Evolutionary conservation across 352 stramenopile genomes (phyloP).

Genomic region (Phytophthora chlamydospora): DNA sequence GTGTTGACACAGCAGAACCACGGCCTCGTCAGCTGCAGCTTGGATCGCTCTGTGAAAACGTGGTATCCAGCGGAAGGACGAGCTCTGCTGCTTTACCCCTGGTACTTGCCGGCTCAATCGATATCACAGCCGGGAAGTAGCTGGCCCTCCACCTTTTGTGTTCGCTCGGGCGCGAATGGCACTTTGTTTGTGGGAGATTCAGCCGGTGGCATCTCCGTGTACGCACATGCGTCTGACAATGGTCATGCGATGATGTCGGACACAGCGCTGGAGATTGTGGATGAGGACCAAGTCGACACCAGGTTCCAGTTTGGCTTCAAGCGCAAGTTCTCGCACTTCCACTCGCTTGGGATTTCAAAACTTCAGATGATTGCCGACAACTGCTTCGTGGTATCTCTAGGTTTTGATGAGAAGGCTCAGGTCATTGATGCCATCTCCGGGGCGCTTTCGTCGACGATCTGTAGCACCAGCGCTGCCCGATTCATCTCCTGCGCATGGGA

Average conservation of each 20-base stretch:
- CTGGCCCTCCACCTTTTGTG: constrained; percentile 65
- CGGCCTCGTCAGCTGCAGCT: constrained; percentile 70
- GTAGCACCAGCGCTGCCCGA: constrained; percentile 46
- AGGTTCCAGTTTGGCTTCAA: constrained; percentile 65
- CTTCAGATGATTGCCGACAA: constrained; percentile 66
- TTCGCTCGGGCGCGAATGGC: constrained; percentile 49
- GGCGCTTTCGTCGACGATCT: constrained; percentile 58
- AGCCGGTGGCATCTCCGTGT: constrained; percentile 64
- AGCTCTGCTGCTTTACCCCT: constrained; percentile 70
- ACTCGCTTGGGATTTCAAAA: constrained; percentile 62
- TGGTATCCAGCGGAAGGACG: constrained; percentile 67
- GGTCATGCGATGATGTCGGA: constrained; percentile 1
- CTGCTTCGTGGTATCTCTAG: constrained; percentile 77
- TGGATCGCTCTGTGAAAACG: constrained; percentile 72
- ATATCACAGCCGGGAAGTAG: constrained; percentile 55
- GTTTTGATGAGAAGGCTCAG: constrained; percentile 77
- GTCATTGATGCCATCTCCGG: constrained; percentile 73
- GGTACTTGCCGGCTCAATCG: constrained; percentile 64
- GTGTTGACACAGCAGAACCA: constrained; percentile 52
- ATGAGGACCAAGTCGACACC: constrained; percentile 19
- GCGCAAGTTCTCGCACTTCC: constrained; percentile 66
- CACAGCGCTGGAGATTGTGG: constrained; percentile 9
- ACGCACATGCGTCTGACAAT: constrained; percentile 29
- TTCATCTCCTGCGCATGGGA: constrained; percentile 76
- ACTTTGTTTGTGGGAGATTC: constrained; percentile 74